Conservation (phyloP, 164 flowering plant species). For the Vitis vinifera region DNA sequence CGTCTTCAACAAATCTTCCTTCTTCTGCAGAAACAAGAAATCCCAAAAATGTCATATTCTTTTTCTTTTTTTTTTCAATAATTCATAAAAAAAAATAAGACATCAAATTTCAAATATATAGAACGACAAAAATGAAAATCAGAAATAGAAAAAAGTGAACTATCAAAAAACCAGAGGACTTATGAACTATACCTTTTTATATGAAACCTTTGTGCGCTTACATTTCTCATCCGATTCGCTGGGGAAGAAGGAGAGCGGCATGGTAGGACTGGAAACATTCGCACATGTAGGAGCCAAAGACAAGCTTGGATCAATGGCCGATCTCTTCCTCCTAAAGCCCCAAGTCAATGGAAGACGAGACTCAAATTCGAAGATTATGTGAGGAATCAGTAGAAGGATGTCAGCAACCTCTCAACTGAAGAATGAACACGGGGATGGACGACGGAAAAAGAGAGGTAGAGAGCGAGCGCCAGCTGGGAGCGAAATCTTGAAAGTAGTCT, state of each 20-base stretch:
- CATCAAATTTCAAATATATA: no score
- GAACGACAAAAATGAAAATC: no score
- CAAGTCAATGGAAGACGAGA: slow-evolving; percentile 17
- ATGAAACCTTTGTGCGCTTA: slow-evolving; percentile 16
- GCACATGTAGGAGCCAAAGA: not conserved
- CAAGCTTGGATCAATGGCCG: slow-evolving; percentile 15
- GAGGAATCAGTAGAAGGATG: no score
- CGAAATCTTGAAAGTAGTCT: no score
- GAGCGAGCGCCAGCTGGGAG: no score
- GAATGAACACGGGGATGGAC: no score
- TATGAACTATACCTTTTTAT: slow-evolving; percentile 29
- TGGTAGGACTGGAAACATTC: slow-evolving; percentile 40
- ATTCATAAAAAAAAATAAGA: no score
- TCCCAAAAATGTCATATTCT: not conserved
- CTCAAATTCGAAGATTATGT: not conserved
- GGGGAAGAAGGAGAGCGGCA: slow-evolving; percentile 48
- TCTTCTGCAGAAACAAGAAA: slow-evolving; percentile 18
- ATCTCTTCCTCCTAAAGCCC: slow-evolving; percentile 41
- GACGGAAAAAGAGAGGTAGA: no score
- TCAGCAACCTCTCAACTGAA: no score
- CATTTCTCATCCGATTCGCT: slow-evolving; percentile 47
- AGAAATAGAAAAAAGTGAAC: not conserved
- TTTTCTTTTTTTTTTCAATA: no score
- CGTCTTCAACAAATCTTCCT: slow-evolving; percentile 25
- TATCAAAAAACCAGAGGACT: not conserved